Base-by-base conservation (phyloP, 805 yeast genomes). In the Torulaspora indica region DNA sequence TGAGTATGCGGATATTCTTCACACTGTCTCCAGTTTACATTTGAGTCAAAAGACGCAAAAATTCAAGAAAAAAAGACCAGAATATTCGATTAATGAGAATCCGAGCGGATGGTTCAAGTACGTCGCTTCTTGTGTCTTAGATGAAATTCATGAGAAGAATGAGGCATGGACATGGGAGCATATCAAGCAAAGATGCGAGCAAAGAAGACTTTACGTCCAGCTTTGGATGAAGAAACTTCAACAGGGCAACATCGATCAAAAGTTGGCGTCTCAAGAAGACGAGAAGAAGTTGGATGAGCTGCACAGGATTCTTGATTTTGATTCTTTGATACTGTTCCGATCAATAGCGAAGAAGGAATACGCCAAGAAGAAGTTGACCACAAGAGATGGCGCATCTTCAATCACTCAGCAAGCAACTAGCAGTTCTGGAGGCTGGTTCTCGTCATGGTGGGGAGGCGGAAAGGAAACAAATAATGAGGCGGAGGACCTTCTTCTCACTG, bases 131-230 rank as follows among this genome's bases (percentile, higher is more conserved):
- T 81, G 86, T 15, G 85, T 93, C 2, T 65, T 78, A 35, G 72
- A 79, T 45, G 96, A 89, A 58, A 81, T 93, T 31, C 95, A 85
- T 55, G 93, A 87, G 47, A 78, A 75, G 55, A 79, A 85, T 59
- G 76, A 80, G 54, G 78, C 77, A 55, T 86, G 96, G 95, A 80
- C 88, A 28, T 95, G 98, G 98, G 93, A 76, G 3, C 77, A 77
- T 57, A 78, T 91, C 53, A 76, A 77, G 38, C 73, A 72, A 38
- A 74, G 95, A 57, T 70, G 95, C 51, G 85, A 85, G 48, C 81
- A 84, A 58, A 71, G 96, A 55, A 76, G 73, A 40, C 65, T 70
- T 1, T 93, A 93, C 63, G 74, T 85, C 13, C 60, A 60, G 10
- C 66, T 87, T 0, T 91, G 90, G 87, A 82, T 78, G 51, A 56